phyloP scores from a whole-genome alignment of 495 filamentous ascomycete genomes.

The Penicillium longicatenatum region DNA sequence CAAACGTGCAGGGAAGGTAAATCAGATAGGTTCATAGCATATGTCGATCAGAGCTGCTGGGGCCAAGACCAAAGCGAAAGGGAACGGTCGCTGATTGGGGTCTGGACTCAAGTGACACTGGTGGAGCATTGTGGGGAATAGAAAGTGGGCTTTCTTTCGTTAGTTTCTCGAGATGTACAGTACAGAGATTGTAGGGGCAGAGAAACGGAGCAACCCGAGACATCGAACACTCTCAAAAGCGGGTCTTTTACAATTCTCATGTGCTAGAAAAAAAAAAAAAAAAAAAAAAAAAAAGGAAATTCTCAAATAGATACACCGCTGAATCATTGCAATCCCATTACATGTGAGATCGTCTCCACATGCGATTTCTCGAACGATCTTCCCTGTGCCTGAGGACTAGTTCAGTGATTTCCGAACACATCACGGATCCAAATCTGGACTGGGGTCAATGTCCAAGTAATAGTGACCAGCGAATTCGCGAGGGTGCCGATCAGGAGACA shows the following conservation, averaged over 20 bases:
- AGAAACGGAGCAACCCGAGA: neutral
- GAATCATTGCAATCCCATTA: constrained; percentile 5
- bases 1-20: neutral
- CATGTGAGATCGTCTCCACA: constrained; percentile 9
- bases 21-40: neutral
- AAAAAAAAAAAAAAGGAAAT: neutral
- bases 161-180: neutral
- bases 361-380: neutral
- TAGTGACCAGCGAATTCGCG: constrained; percentile 18
- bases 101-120: neutral
- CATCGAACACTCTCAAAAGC: constrained; percentile 1
- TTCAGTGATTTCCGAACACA: neutral
- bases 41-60: constrained; percentile 1
- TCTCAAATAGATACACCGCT: constrained; percentile 5
- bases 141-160: neutral
- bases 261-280: neutral
- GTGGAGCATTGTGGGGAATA: neutral
- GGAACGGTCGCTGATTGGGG: neutral
- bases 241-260: neutral
- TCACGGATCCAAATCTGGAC: constrained; percentile 25
- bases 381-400: neutral
- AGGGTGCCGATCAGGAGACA: constrained; percentile 4
- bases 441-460: constrained; percentile 34
- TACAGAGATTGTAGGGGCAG: neutral
- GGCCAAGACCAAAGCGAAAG: neutral